phyloP scores from a whole-genome alignment of 2,329 filamentous ascomycete species.

The Fusarium tupiense region DNA sequence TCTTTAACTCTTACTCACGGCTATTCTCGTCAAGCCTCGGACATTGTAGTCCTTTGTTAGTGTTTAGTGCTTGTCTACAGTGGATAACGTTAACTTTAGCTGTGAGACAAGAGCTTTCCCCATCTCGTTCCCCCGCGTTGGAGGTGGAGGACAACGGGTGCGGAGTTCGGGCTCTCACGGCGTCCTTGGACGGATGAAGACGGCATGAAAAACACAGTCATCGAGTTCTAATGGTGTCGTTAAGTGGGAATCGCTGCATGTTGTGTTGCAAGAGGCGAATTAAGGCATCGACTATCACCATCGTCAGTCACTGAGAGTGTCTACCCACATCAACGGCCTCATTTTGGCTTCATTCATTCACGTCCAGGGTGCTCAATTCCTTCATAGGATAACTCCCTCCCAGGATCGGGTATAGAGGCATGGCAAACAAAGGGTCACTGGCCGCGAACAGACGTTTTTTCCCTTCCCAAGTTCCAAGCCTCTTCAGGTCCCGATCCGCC shows the following conservation, averaged over 20 bases:
- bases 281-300: constrained; percentile 8
- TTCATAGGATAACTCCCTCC: constrained; percentile 36
- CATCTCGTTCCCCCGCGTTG: constrained; percentile 20
- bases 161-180: constrained; percentile 20
- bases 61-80: constrained; percentile 5
- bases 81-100: constrained; percentile 7
- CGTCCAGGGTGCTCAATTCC: constrained; percentile 26
- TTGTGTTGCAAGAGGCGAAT: constrained; percentile 27
- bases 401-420: constrained; percentile 14
- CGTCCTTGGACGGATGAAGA: constrained; percentile 22
- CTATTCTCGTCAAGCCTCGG: constrained; percentile 14
- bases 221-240: background rate
- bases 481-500: background rate
- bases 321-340: constrained; percentile 14
- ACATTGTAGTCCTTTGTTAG: background rate
- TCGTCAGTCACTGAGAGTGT: background rate
- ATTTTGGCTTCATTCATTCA: constrained; percentile 29
- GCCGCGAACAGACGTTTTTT: background rate
- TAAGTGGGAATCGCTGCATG: constrained; percentile 1
- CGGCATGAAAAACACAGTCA: background rate
- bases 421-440: constrained; percentile 1
- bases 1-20: background rate
- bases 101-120: constrained; percentile 15
- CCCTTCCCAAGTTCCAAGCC: background rate
- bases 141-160: constrained; percentile 18